Evolutionary conservation across 2,329 filamentous ascomycete species (phyloP).

Genomic region (Paramyrothecium sp.): DNA sequence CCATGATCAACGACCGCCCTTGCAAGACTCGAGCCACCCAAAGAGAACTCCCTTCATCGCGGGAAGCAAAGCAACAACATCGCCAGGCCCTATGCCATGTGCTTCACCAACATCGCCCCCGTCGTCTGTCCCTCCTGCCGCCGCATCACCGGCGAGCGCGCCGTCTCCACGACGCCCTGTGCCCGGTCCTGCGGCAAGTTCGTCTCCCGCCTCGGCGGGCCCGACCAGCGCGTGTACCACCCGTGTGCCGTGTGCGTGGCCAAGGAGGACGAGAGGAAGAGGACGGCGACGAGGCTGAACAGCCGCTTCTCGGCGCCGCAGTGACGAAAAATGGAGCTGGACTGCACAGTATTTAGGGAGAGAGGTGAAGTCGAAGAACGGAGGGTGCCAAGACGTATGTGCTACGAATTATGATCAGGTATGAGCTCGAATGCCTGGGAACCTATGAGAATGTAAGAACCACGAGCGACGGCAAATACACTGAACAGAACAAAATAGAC

Average conservation of each 20-base stretch:
- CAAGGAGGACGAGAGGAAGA: not conserved
- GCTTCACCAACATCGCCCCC: slow-evolving; percentile 4
- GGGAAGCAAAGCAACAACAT: not conserved
- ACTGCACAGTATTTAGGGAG: too few relatives aligned
- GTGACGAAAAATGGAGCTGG: too few relatives aligned
- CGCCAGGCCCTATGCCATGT: not conserved
- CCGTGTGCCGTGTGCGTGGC: not conserved
- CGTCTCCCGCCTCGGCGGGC: not conserved
- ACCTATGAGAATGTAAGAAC: too few relatives aligned
- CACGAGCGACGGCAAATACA: too few relatives aligned
- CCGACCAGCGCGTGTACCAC: not conserved
- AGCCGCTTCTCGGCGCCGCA: not conserved
- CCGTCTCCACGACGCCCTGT: not conserved
- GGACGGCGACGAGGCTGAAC: not conserved
- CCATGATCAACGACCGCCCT: too few relatives aligned
- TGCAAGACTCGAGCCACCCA: too few relatives aligned
- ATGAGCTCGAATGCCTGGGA: too few relatives aligned
- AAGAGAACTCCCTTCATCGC: not conserved
- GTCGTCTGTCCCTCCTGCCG: slow-evolving; percentile 1
- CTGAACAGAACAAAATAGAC: too few relatives aligned
- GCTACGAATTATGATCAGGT: too few relatives aligned
- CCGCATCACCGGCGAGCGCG: not conserved
- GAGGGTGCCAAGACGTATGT: too few relatives aligned
- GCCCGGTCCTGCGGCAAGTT: not conserved
- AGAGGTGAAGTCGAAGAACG: too few relatives aligned